phyloP scores from a whole-genome alignment of 129 eudicot genomes.

The Helianthus tuberosus region DNA sequence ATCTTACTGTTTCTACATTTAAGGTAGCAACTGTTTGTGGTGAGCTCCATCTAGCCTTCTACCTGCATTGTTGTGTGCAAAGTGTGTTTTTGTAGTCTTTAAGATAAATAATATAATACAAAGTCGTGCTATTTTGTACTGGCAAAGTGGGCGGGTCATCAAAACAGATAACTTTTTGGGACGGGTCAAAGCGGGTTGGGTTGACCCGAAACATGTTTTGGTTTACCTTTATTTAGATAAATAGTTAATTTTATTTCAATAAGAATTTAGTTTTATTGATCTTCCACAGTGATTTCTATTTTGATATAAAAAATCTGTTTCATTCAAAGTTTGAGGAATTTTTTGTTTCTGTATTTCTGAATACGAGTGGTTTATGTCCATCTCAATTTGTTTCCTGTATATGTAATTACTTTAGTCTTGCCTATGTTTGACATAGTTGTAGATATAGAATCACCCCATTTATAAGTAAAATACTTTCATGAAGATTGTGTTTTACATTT shows the following conservation, averaged over 20 bases:
- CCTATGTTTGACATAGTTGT: too few species aligned
- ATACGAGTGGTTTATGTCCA: too few species aligned
- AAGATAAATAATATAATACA: neutral
- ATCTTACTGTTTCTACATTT: conserved; percentile 15
- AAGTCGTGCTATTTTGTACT: neutral
- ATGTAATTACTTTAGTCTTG: too few species aligned
- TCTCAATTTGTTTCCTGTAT: too few species aligned
- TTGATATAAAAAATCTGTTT: too few species aligned
- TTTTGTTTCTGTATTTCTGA: neutral
- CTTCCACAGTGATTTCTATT: neutral
- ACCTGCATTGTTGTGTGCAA: conserved; percentile 4
- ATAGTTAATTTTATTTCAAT: neutral
- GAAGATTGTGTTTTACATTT: too few species aligned
- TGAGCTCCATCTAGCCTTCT: conserved; percentile 1
- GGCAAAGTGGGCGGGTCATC: neutral
- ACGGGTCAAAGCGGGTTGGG: neutral
- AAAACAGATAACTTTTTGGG: neutral
- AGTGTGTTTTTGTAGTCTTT: conserved; percentile 5
- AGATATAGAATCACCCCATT: too few species aligned
- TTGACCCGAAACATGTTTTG: neutral
- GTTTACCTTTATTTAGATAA: neutral
- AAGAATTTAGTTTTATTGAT: neutral
- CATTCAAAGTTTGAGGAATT: neutral
- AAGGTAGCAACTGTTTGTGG: conserved; percentile 25
- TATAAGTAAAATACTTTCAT: too few species aligned